These are phyloP conservation scores for Cladophialophora psammophila DNA, from an alignment of 2,329 filamentous ascomycete genomes.

Conservation along the genomic window DNA sequence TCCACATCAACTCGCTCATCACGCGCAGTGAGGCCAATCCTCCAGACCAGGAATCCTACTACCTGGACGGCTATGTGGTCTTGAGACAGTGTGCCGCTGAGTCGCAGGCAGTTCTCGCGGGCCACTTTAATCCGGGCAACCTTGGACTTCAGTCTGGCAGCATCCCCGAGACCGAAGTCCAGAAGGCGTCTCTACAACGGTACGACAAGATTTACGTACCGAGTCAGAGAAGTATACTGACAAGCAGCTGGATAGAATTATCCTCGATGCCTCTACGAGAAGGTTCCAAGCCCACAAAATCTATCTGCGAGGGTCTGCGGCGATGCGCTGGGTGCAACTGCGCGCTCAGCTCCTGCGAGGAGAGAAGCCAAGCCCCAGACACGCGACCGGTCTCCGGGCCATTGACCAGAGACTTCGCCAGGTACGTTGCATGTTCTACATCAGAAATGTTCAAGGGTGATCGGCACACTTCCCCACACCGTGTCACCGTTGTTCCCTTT, in stretches of 20 bases:
- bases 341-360: slow-evolving; percentile 61
- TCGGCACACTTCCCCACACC: slow-evolving; percentile 23
- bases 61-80: slow-evolving; percentile 65
- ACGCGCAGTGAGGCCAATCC: slow-evolving; percentile 60
- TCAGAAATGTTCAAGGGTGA: slow-evolving; percentile 5
- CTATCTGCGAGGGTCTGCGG: slow-evolving; percentile 66
- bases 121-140: slow-evolving; percentile 59
- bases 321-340: slow-evolving; percentile 65
- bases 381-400: slow-evolving; percentile 58
- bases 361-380: slow-evolving; percentile 56
- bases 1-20: slow-evolving; percentile 57
- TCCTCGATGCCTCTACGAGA: slow-evolving; percentile 65
- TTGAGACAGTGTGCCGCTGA: slow-evolving; percentile 64
- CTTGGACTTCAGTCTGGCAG: slow-evolving; percentile 43
- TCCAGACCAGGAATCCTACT: slow-evolving; percentile 60
- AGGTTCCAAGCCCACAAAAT: slow-evolving; percentile 68
- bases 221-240: slow-evolving; percentile 15
- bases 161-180: slow-evolving; percentile 58
- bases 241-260: slow-evolving; percentile 57
- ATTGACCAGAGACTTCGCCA: slow-evolving; percentile 57
- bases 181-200: slow-evolving; percentile 65
- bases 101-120: slow-evolving; percentile 62
- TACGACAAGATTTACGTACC: slow-evolving; percentile 45
- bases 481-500: slow-evolving; percentile 1
- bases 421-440: slow-evolving; percentile 47